Conservation (phyloP, 176 grass and related monocot genomes). For the Melocanna baccifera region DNA sequence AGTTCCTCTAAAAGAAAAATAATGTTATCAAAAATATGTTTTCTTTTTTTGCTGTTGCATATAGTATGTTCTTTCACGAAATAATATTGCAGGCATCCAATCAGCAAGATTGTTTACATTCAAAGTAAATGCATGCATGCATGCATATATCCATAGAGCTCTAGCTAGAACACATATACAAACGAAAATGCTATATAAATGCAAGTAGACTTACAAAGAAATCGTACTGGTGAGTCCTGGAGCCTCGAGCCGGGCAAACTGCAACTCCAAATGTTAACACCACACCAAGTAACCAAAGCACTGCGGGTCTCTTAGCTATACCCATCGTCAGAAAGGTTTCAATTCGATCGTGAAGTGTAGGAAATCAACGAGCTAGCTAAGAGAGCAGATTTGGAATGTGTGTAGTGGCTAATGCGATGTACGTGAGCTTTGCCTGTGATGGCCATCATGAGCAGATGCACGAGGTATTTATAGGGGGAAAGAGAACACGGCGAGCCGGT, state of each 20-base stretch:
- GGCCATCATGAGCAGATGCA: too few relatives aligned
- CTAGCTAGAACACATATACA: neutral
- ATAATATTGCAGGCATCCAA: neutral
- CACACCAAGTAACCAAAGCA: constrained; percentile 29
- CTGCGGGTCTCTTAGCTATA: neutral
- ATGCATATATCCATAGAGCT: neutral
- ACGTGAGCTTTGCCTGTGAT: too few relatives aligned
- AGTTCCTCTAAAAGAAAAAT: too few relatives aligned
- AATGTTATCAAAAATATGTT: too few relatives aligned
- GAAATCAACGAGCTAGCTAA: too few relatives aligned
- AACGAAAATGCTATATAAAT: neutral
- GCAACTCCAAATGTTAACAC: constrained; percentile 9
- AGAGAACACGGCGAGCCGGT: too few relatives aligned
- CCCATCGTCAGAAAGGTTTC: too few relatives aligned
- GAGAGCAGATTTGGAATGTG: too few relatives aligned
- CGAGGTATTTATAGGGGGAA: too few relatives aligned
- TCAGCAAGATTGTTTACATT: neutral
- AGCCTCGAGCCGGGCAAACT: neutral
- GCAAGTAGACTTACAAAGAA: constrained; percentile 32
- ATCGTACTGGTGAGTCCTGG: constrained; percentile 34
- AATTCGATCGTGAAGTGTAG: too few relatives aligned
- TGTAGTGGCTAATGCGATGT: too few relatives aligned
- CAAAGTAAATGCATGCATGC: neutral
- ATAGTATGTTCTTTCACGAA: neutral
- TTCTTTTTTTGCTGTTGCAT: neutral